Evolutionary conservation across 1,139 yeast species (phyloP).

Genomic region (Suhomyces panamericanus): DNA sequence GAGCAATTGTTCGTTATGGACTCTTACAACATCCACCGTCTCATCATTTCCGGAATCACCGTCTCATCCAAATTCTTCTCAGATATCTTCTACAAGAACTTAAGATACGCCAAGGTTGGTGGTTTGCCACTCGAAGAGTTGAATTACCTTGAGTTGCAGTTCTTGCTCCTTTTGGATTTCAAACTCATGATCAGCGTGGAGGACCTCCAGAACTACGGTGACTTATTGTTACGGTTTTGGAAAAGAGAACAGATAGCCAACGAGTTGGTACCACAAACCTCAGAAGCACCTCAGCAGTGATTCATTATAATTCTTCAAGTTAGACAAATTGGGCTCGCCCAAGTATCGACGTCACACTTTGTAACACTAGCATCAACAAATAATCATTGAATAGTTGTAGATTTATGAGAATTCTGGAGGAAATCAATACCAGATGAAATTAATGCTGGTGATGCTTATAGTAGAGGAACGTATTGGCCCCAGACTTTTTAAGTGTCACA

Average conservation of each 20-base stretch:
- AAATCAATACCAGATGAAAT: too few species aligned
- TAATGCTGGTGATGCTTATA: too few species aligned
- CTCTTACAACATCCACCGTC: conserved; percentile 89
- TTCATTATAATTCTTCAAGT: background rate
- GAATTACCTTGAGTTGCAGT: conserved; percentile 89
- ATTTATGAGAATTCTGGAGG: too few species aligned
- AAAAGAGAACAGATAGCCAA: conserved; percentile 56
- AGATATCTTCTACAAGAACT: conserved; percentile 93
- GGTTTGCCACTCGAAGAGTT: conserved; percentile 93
- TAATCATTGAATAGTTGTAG: background rate
- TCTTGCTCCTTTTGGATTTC: conserved; percentile 80
- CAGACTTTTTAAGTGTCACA: too few species aligned
- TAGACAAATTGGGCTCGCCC: background rate
- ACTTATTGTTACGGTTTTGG: conserved; percentile 82
- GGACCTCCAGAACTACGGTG: conserved; percentile 90
- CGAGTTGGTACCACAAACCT: conserved; percentile 27
- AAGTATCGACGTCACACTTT: background rate
- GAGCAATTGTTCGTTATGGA: conserved; percentile 89
- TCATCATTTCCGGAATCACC: conserved; percentile 94
- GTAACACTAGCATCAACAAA: background rate
- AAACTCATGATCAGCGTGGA: conserved; percentile 84
- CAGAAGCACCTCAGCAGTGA: conserved; percentile 12
- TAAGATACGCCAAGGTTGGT: conserved; percentile 96
- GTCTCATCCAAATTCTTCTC: conserved; percentile 94
- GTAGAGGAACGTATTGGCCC: too few species aligned